These are phyloP conservation scores for Pseudopyricularia javanii DNA, from an alignment of 2,329 filamentous ascomycete species.

Conservation along the genomic window DNA sequence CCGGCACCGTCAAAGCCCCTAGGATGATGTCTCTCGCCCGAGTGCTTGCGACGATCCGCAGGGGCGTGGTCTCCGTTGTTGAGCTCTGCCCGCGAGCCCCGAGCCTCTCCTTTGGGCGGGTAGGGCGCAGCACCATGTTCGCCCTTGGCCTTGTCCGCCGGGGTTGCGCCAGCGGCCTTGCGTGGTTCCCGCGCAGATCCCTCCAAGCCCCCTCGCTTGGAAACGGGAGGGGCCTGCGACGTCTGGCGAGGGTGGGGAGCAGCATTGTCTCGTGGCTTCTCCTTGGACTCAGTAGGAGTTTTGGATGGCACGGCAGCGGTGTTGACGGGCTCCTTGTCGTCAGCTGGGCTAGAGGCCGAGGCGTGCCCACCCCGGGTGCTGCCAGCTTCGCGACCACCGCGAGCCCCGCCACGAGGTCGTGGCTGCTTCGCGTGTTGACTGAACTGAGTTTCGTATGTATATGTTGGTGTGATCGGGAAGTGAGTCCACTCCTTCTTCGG, in stretches of 20 bases:
- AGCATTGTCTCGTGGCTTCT: slow-evolving; percentile 22
- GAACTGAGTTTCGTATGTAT: slow-evolving; percentile 66
- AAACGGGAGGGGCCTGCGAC: slow-evolving; percentile 19
- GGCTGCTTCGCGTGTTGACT: slow-evolving; percentile 20
- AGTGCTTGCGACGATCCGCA: neutral
- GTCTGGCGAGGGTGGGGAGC: slow-evolving; percentile 19
- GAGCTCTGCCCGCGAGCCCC: slow-evolving; percentile 1
- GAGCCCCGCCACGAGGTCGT: slow-evolving; percentile 30
- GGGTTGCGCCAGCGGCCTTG: slow-evolving; percentile 22
- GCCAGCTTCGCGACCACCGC: slow-evolving; percentile 23
- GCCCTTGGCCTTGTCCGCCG: slow-evolving; percentile 30
- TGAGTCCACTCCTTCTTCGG: slow-evolving; percentile 80
- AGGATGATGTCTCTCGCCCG: neutral
- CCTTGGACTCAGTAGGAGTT: slow-evolving; percentile 15
- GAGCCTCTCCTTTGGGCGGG: slow-evolving; percentile 1
- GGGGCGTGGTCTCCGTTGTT: neutral
- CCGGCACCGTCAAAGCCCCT: neutral
- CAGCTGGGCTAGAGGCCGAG: neutral
- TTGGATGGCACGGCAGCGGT: slow-evolving; percentile 15
- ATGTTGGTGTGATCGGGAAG: slow-evolving; percentile 70
- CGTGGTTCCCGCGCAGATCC: slow-evolving; percentile 29
- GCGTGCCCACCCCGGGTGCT: slow-evolving; percentile 16
- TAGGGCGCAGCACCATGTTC: slow-evolving; percentile 1
- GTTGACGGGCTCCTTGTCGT: slow-evolving; percentile 3
- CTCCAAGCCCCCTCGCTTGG: slow-evolving; percentile 34